Conservation (phyloP, 371 early-diverging fungal genomes). For the Quaeritorhiza haematococci region DNA sequence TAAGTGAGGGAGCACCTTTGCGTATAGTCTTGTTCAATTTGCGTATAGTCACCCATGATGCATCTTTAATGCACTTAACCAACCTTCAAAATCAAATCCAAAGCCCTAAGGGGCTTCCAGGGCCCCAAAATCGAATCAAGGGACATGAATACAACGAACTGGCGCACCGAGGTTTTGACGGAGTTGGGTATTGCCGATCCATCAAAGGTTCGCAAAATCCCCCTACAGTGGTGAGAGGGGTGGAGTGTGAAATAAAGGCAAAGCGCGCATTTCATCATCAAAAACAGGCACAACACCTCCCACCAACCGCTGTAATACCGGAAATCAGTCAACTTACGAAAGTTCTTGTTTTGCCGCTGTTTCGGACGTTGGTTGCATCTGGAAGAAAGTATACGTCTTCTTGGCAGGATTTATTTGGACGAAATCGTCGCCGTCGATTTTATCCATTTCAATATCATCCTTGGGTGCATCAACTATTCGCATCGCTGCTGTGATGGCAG, state of each 20-base stretch:
- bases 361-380: not conserved
- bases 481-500: conserved; percentile 7
- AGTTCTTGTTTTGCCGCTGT: not conserved
- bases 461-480: not conserved
- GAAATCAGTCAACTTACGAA: not conserved
- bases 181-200: too few relatives aligned
- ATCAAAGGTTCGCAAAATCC: not conserved
- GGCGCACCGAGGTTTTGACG: not conserved
- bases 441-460: not conserved
- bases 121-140: conserved; percentile 21
- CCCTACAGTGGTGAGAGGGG: not conserved
- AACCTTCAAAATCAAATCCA: conserved; percentile 18
- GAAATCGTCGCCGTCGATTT: not conserved
- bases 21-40: too few relatives aligned
- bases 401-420: not conserved
- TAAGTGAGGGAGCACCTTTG: too few relatives aligned
- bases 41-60: not conserved
- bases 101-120: conserved; percentile 14
- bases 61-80: not conserved
- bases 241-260: not conserved
- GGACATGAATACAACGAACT: conserved; percentile 12
- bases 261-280: not conserved
- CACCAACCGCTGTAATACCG: too few relatives aligned
- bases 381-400: not conserved
- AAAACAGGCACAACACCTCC: too few relatives aligned